Evolutionary conservation across 1,139 yeast species (phyloP).

Genomic region (Yamadazyma siamensis): DNA sequence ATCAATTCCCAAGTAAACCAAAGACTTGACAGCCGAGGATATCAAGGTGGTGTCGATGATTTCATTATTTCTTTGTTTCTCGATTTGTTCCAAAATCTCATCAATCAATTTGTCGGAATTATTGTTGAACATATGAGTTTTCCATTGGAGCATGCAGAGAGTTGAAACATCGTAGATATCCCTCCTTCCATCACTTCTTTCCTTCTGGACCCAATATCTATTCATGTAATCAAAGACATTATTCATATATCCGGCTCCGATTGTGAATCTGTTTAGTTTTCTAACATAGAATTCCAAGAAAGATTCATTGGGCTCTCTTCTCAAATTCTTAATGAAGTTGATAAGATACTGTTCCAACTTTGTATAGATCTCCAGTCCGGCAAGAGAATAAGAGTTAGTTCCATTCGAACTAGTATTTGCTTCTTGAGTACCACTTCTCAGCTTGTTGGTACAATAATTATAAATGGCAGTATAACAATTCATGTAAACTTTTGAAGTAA

Average conservation of each 20-base stretch:
- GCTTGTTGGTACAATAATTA: conserved; percentile 87
- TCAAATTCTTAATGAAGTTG: conserved; percentile 53
- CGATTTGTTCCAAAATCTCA: conserved; percentile 75
- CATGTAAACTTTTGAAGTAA: conserved; percentile 73
- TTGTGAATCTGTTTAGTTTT: conserved; percentile 84
- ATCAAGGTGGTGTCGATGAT: conserved; percentile 66
- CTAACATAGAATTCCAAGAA: conserved; percentile 82
- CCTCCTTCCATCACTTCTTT: conserved; percentile 91
- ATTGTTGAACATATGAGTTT: conserved; percentile 70
- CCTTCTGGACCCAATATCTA: conserved; percentile 96
- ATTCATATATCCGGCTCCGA: conserved; percentile 89
- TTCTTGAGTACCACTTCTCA: conserved; percentile 35
- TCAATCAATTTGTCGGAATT: conserved; percentile 57
- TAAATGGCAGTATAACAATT: conserved; percentile 79
- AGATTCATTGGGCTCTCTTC: conserved; percentile 55
- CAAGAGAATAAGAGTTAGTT: conserved; percentile 47
- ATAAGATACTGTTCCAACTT: conserved; percentile 66
- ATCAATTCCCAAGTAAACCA: conserved; percentile 75
- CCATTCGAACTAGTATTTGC: conserved; percentile 8
- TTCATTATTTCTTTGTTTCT: conserved; percentile 76
- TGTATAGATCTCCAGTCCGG: conserved; percentile 87
- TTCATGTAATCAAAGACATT: conserved; percentile 95
- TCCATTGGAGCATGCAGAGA: conserved; percentile 85
- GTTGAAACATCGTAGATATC: conserved; percentile 91
- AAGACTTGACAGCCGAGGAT: conserved; percentile 76